Percentiles rank a stretch among this genome's conserved stretches.
Evolutionary conservation across 1,139 yeast species (phyloP).

Genomic region (Saccharomyces hybrid): DNA sequence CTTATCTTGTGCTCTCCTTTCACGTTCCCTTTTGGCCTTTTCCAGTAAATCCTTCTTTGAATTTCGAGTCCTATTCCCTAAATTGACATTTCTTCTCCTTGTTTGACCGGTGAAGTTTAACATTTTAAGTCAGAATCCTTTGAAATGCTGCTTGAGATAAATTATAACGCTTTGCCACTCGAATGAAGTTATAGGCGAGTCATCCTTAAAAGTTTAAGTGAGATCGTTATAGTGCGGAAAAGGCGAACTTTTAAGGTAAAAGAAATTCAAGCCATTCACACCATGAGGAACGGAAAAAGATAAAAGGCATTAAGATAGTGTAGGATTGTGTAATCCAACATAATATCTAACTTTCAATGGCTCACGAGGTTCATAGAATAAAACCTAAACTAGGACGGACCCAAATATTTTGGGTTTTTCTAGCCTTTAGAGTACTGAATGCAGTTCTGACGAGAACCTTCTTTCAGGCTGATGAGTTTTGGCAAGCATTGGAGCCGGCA

Average conservation of each 20-base stretch:
- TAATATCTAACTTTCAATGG: background rate
- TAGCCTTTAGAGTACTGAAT: constrained; percentile 49
- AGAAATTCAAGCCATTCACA: background rate
- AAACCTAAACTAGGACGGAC: background rate
- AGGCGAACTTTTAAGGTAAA: background rate
- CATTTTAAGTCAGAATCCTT: constrained; percentile 15
- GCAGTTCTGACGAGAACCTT: constrained; percentile 60
- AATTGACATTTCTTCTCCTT: constrained; percentile 59
- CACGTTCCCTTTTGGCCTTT: constrained; percentile 59
- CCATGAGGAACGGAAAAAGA: background rate
- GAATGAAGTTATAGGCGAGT: background rate
- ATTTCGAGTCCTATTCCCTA: constrained; percentile 46
- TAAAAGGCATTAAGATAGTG: background rate
- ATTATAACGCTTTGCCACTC: background rate
- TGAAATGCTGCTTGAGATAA: background rate
- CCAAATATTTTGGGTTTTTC: constrained; percentile 3
- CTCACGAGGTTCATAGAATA: background rate
- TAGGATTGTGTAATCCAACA: background rate
- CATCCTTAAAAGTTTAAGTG: background rate
- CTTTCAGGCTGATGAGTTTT: constrained; percentile 95
- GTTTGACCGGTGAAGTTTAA: constrained; percentile 60
- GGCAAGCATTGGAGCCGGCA: constrained; percentile 92
- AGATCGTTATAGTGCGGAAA: background rate
- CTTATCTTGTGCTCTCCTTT: constrained; percentile 52
- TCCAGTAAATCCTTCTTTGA: constrained; percentile 40